phyloP scores from a whole-genome alignment of 148 eudicot species.

The Polygonum maritimum region DNA sequence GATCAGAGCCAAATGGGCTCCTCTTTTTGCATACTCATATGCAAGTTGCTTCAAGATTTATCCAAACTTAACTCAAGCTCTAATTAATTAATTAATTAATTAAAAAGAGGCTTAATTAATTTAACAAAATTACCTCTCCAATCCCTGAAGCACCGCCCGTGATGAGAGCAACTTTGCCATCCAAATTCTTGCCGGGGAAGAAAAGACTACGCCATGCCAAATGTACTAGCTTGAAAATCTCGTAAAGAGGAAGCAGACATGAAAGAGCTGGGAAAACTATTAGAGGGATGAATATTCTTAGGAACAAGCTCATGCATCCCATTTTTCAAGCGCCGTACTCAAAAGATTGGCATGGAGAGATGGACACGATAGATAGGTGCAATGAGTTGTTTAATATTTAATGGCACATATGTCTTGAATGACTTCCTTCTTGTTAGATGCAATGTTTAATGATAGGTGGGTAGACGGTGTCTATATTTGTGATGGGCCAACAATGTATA shows the following conservation, averaged over 20 bases:
- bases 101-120: neutral
- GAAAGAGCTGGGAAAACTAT: neutral
- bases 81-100: neutral
- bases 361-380: too few relatives aligned
- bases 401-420: too few relatives aligned
- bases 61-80: too few relatives aligned
- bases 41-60: slow-evolving; percentile 19
- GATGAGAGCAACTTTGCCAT: slow-evolving; percentile 7
- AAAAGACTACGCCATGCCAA: neutral
- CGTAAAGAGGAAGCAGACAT: neutral
- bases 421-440: too few relatives aligned
- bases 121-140: neutral
- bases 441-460: too few relatives aligned
- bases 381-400: too few relatives aligned
- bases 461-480: too few relatives aligned
- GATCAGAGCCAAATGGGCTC: slow-evolving; percentile 23
- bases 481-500: too few relatives aligned
- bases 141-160: slow-evolving; percentile 13
- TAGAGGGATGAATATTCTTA: neutral
- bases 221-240: neutral
- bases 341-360: neutral
- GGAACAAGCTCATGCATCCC: neutral
- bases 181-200: neutral
- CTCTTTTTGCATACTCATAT: slow-evolving; percentile 28
- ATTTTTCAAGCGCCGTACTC: neutral